Percentiles rank a stretch among this genome's conserved stretches.
Conservation (phyloP, 2,329 filamentous ascomycete species). For the Scytalidium sp. region DNA sequence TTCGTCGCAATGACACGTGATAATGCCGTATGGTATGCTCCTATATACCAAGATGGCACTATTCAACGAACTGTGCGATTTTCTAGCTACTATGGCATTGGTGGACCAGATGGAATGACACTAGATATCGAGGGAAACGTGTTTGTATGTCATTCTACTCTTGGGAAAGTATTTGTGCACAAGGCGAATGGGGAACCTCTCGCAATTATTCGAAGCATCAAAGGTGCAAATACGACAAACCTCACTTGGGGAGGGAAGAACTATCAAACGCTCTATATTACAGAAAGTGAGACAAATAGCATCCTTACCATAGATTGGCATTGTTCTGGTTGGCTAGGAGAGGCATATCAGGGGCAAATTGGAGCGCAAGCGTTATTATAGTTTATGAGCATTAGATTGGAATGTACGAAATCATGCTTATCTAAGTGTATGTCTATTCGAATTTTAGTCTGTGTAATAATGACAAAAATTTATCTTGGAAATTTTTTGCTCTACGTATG, state of each 20-base stretch:
- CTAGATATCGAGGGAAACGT: too few species aligned
- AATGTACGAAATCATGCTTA: neutral
- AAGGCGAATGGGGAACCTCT: too few species aligned
- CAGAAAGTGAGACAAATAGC: too few species aligned
- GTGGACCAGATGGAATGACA: too few species aligned
- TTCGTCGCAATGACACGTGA: too few species aligned
- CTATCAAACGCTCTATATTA: too few species aligned
- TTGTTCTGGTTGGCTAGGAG: neutral
- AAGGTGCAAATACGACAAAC: slow-evolving; percentile 29
- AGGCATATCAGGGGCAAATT: neutral
- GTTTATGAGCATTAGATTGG: neutral
- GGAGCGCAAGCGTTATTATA: neutral
- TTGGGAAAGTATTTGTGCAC: too few species aligned
- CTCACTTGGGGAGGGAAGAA: slow-evolving; percentile 3
- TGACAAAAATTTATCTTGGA: neutral
- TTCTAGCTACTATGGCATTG: too few species aligned
- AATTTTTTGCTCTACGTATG: neutral
- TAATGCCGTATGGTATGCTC: too few species aligned
- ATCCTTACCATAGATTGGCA: neutral
- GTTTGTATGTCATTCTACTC: too few species aligned
- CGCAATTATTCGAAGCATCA: slow-evolving; percentile 24
- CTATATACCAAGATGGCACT: too few species aligned
- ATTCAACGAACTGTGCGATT: too few species aligned
- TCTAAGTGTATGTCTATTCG: neutral
- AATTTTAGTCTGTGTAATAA: neutral